A percentile compares a stretch with the other conserved stretches of the same genome.
Conservation (phyloP, 768 basidiomycete species). For the Tulasnella sp. region DNA sequence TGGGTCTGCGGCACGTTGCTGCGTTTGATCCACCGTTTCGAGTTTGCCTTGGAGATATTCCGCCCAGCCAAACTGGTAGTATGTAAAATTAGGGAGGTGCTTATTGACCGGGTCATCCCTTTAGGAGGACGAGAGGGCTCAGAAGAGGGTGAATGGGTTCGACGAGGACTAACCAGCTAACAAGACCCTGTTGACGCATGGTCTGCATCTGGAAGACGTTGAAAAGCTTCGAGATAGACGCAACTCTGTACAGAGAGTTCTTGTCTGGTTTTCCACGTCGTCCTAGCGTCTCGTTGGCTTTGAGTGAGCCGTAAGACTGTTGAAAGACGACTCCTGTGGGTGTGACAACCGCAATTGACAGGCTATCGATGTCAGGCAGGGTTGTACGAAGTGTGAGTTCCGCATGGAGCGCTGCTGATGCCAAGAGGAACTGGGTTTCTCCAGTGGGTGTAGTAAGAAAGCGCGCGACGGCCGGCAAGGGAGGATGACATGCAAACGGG, state of each 20-base stretch:
- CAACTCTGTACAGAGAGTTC: conserved; percentile 40
- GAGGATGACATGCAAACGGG: not conserved
- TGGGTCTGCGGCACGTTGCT: not conserved
- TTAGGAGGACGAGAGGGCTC: not conserved
- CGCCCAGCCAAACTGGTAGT: conserved; percentile 20
- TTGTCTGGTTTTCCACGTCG: conserved; percentile 18
- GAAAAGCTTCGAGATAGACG: conserved; percentile 42
- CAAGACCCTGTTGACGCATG: conserved; percentile 34
- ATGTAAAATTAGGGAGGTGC: conserved; percentile 32
- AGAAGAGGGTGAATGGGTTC: not conserved
- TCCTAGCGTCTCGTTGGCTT: conserved; percentile 28
- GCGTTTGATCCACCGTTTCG: no score
- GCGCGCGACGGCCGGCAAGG: not conserved
- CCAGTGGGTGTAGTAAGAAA: not conserved
- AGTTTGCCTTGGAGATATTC: not conserved
- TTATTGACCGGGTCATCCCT: conserved; percentile 43
- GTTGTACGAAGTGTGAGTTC: not conserved
- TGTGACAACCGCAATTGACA: conserved; percentile 39
- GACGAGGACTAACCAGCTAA: conserved; percentile 25
- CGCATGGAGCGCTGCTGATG: not conserved
- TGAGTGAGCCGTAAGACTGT: conserved; percentile 32
- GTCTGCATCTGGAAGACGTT: conserved; percentile 38
- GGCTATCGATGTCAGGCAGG: conserved; percentile 33
- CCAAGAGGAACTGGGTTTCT: not conserved
- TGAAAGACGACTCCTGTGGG: conserved; percentile 37